These are phyloP conservation scores for Phlebiopsis gigantea DNA, from an alignment of 768 basidiomycete species.

Conservation along the genomic window DNA sequence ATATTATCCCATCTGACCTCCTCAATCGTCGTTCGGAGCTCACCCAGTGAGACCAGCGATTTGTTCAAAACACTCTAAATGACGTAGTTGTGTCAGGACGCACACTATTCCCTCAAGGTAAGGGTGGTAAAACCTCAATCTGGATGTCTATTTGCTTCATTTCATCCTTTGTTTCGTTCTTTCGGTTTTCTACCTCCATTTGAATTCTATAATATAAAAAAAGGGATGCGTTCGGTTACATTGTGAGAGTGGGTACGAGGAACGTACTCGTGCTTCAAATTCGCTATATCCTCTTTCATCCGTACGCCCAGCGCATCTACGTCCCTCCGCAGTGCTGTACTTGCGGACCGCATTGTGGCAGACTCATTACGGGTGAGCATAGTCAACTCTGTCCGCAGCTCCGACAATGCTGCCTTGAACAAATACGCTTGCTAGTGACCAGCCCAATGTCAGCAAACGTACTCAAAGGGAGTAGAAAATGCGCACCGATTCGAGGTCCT, in stretches of 20 bases:
- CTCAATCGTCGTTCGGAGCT: constrained; percentile 75
- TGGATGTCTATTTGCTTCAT: constrained; percentile 78
- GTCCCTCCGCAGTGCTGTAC: constrained; percentile 76
- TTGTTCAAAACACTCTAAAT: constrained; percentile 73
- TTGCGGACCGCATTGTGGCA: constrained; percentile 71
- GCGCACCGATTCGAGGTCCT: constrained; percentile 80
- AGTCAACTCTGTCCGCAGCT: constrained; percentile 81
- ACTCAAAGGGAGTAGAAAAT: background rate
- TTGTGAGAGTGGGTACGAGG: background rate
- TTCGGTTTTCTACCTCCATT: constrained; percentile 93
- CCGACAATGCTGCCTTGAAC: constrained; percentile 89
- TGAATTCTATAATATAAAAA: constrained; percentile 63
- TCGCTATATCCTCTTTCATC: constrained; percentile 90
- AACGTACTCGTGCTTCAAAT: constrained; percentile 88
- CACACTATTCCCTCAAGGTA: too few relatives aligned
- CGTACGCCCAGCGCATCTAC: constrained; percentile 81
- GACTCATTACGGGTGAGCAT: constrained; percentile 81
- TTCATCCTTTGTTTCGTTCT: constrained; percentile 84
- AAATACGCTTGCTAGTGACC: constrained; percentile 82
- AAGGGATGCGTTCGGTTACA: constrained; percentile 1
- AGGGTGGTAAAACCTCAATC: constrained; percentile 86
- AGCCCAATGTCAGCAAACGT: background rate
- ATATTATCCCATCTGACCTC: constrained; percentile 89
- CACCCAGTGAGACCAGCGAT: constrained; percentile 66
- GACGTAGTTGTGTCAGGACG: background rate